Evolutionary conservation across 805 yeast genomes (phyloP).

Genomic region (Candida ficus): DNA sequence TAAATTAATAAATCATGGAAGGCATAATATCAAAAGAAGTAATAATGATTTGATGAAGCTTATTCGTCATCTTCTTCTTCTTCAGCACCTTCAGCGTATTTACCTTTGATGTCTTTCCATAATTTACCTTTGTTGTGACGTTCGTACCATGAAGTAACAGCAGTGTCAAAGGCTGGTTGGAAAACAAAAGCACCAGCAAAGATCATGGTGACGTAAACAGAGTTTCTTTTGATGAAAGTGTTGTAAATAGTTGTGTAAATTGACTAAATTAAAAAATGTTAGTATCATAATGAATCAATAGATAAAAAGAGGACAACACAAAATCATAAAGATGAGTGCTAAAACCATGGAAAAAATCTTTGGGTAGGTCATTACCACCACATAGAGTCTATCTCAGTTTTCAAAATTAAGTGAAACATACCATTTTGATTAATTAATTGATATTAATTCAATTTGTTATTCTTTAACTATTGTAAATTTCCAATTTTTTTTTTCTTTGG

Average conservation of each 20-base stretch:
- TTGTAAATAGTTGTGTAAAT: constrained; percentile 51
- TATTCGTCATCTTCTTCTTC: constrained; percentile 49
- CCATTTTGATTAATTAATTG: constrained; percentile 1
- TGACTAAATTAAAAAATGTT: constrained; percentile 24
- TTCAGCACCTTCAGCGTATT: constrained; percentile 51
- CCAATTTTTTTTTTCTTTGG: constrained; percentile 2
- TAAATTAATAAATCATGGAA: constrained; percentile 1
- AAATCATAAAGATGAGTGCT: no score
- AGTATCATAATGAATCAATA: no score
- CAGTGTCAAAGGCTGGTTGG: constrained; percentile 70
- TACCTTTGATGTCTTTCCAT: constrained; percentile 74
- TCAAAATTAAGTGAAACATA: not conserved
- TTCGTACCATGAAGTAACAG: constrained; percentile 66
- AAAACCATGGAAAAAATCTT: no score
- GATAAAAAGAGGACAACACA: no score
- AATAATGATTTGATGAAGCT: no score
- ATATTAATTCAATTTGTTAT: not conserved
- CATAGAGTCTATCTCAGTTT: not conserved
- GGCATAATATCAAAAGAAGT: not conserved
- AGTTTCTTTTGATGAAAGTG: constrained; percentile 81
- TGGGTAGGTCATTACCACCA: no score
- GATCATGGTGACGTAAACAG: constrained; percentile 77
- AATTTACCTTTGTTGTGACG: constrained; percentile 78
- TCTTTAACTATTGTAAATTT: not conserved
- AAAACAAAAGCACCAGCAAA: constrained; percentile 82